phyloP scores from a whole-genome alignment of 352 stramenopile genomes.

The Pythium aquatile region DNA sequence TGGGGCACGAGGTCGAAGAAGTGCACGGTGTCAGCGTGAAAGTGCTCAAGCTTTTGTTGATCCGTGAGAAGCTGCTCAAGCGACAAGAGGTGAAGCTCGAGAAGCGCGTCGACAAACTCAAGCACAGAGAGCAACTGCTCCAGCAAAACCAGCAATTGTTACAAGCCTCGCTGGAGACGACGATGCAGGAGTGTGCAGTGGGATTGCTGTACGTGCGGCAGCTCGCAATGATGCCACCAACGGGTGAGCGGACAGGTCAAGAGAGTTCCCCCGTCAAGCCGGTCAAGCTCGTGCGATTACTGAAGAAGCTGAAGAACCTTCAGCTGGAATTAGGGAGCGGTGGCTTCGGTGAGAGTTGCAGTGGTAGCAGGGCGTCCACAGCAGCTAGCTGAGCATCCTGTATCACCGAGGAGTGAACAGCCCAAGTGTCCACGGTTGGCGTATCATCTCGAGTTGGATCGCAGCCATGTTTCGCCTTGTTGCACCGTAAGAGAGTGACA shows the following conservation, averaged over 20 bases:
- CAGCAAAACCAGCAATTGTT: slow-evolving; percentile 11
- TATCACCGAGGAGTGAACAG: neutral
- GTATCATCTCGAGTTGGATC: slow-evolving; percentile 2
- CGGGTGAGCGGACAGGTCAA: neutral
- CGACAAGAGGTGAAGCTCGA: slow-evolving; percentile 39
- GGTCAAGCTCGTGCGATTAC: slow-evolving; percentile 47
- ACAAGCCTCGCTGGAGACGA: slow-evolving; percentile 22
- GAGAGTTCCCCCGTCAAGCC: slow-evolving; percentile 38
- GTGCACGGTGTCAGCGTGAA: slow-evolving; percentile 61
- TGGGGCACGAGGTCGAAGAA: slow-evolving; percentile 52
- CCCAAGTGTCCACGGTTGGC: neutral
- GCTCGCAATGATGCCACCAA: slow-evolving; percentile 20
- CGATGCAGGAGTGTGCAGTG: slow-evolving; percentile 52
- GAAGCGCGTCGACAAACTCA: slow-evolving; percentile 16
- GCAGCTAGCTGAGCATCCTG: neutral
- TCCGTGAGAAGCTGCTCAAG: slow-evolving; percentile 66
- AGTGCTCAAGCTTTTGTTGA: slow-evolving; percentile 62
- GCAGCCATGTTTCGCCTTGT: neutral
- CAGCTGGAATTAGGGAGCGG: slow-evolving; percentile 13
- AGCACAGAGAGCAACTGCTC: slow-evolving; percentile 19
- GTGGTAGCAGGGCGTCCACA: neutral
- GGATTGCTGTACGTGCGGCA: slow-evolving; percentile 52
- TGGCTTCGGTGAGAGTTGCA: neutral
- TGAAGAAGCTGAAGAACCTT: slow-evolving; percentile 30
- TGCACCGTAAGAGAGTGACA: neutral